Percentiles rank a stretch among this genome's conserved stretches.
phyloP scores from a whole-genome alignment of 2,329 filamentous ascomycete species.

The Scopulariopsis brevicaulis region DNA sequence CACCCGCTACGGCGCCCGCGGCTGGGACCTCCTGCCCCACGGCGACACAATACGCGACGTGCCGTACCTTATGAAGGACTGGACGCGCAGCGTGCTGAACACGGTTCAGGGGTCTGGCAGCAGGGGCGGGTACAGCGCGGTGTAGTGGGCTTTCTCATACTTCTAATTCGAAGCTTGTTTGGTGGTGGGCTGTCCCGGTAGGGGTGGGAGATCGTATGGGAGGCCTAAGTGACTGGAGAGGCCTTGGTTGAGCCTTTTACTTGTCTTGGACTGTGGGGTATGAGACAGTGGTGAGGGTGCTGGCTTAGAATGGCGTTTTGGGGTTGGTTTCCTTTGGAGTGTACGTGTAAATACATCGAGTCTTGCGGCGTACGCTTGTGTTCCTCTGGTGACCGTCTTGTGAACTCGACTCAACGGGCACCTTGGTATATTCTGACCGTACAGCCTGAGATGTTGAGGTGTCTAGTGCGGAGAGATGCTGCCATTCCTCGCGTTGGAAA shows the following conservation, averaged over 20 bases:
- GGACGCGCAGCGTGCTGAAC: conserved; percentile 65
- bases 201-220: neutral
- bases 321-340: neutral
- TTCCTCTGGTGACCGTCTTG: neutral
- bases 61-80: conserved; percentile 87
- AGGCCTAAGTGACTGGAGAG: no score
- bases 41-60: conserved; percentile 85
- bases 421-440: no score
- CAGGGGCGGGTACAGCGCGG: conserved; percentile 88
- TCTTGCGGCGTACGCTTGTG: neutral
- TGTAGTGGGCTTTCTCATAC: conserved; percentile 35
- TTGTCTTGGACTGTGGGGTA: no score
- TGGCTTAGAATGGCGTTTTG: neutral
- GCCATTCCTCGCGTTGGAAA: no score
- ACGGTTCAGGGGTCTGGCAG: conserved; percentile 75
- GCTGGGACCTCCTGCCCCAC: conserved; percentile 91
- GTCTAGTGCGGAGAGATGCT: no score
- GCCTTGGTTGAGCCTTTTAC: no score
- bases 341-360: neutral
- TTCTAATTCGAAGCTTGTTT: neutral
- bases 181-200: neutral
- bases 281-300: no score
- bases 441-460: no score
- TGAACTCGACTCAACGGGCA: no score
- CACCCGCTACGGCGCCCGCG: conserved; percentile 87